These are phyloP conservation scores for Saturnispora gosingensis DNA, from an alignment of 805 yeast species.

Conservation along the genomic window DNA sequence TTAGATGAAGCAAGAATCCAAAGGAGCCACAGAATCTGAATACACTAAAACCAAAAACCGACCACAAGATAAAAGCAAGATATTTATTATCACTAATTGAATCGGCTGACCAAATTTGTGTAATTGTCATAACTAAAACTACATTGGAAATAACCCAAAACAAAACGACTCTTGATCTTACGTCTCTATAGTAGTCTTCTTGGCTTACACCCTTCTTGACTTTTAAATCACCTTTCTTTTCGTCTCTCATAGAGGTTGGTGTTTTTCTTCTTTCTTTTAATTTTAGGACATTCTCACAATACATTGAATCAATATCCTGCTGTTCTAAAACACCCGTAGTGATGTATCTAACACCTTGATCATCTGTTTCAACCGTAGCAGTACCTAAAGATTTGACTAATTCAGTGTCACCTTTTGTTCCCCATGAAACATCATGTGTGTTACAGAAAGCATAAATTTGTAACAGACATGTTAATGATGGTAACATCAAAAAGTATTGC, in stretches of 20 bases:
- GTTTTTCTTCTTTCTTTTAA: conserved; percentile 62
- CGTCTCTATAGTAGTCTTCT: conserved; percentile 89
- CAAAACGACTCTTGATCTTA: conserved; percentile 91
- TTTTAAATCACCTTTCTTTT: conserved; percentile 30
- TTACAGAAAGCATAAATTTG: conserved; percentile 97
- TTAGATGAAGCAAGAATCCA: conserved; percentile 46
- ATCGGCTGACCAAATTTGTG: conserved; percentile 69
- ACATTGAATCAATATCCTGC: conserved; percentile 72
- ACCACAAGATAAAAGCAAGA: conserved; percentile 79
- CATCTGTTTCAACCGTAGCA: conserved; percentile 73
- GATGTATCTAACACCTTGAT: conserved; percentile 75
- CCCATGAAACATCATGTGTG: conserved; percentile 98
- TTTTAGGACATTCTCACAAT: conserved; percentile 63
- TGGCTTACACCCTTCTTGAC: conserved; percentile 33
- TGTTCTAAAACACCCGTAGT: conserved; percentile 70
- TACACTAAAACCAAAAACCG: conserved; percentile 76
- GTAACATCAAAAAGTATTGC: conserved; percentile 84
- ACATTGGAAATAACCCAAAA: conserved; percentile 85
- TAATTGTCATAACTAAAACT: conserved; percentile 74
- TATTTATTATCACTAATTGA: conserved; percentile 63
- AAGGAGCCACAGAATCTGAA: conserved; percentile 79
- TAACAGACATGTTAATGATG: conserved; percentile 84
- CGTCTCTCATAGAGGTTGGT: conserved; percentile 40
- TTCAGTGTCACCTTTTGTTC: conserved; percentile 89
- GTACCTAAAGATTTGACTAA: conserved; percentile 64